Evolutionary conservation across 139 green algal genomes (phyloP).

Genomic region (Picochlorum sp.): DNA sequence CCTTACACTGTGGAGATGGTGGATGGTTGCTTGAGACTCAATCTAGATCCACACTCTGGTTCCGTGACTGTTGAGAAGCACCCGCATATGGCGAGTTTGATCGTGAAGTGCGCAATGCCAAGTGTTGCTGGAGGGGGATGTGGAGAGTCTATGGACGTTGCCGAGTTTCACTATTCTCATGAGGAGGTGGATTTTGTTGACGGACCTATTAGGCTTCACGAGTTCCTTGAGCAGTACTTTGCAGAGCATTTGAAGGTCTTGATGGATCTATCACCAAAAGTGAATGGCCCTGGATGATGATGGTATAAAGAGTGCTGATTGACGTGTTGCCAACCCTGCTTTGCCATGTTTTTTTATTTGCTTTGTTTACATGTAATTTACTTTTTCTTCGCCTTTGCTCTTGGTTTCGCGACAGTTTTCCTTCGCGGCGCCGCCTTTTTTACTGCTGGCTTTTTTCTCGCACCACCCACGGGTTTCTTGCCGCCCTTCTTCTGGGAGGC

Average conservation of each 20-base stretch:
- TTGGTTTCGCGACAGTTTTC: neutral
- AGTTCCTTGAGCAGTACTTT: conserved; percentile 10
- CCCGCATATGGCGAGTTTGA: neutral
- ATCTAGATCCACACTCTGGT: neutral
- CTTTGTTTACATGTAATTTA: neutral
- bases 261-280: conserved; percentile 2
- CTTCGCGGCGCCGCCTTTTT: neutral
- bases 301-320: too few species aligned
- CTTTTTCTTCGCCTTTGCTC: too few species aligned
- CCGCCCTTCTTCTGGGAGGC: neutral
- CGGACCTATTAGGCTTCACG: neutral
- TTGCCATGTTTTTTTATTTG: neutral
- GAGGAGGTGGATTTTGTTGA: conserved; percentile 10
- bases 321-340: neutral
- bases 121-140: neutral
- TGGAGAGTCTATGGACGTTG: conserved; percentile 3
- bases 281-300: too few species aligned
- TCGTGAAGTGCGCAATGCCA: neutral
- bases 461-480: too few species aligned
- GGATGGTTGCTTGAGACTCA: conserved; percentile 5
- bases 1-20: conserved; percentile 7
- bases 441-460: neutral
- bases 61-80: conserved; percentile 4
- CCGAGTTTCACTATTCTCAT: conserved; percentile 3
- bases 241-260: conserved; percentile 7